A percentile compares a stretch with the other conserved stretches of the same genome.
phyloP scores from a whole-genome alignment of 73 alveolate species.

The Paramecium bursaria region DNA sequence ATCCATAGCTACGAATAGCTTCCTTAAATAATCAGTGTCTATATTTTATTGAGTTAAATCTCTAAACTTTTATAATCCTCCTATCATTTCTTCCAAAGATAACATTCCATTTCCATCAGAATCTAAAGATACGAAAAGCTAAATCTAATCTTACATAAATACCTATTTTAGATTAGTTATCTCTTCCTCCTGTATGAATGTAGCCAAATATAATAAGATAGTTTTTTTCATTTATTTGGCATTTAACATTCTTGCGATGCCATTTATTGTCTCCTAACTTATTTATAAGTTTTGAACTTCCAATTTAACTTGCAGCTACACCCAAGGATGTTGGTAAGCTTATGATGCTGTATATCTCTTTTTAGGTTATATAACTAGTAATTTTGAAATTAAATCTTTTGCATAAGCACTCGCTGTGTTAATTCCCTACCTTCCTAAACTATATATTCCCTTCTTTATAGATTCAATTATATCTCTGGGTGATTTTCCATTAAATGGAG shows the following conservation, averaged over 20 bases:
- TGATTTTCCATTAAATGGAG: slow-evolving; percentile 74
- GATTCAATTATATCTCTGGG: slow-evolving; percentile 71
- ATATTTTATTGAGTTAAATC: slow-evolving; percentile 27
- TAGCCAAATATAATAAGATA: slow-evolving; percentile 43
- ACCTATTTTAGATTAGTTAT: slow-evolving; percentile 35
- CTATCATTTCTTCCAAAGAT: slow-evolving; percentile 36
- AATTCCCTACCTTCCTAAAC: slow-evolving; percentile 48
- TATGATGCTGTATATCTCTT: slow-evolving; percentile 68
- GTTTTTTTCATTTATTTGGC: slow-evolving; percentile 48
- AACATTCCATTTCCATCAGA: slow-evolving; percentile 61
- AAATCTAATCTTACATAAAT: neutral
- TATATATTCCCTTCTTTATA: slow-evolving; percentile 50
- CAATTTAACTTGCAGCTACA: slow-evolving; percentile 8
- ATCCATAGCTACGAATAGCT: slow-evolving; percentile 43
- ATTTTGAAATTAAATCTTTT: slow-evolving; percentile 68
- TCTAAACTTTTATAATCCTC: slow-evolving; percentile 54
- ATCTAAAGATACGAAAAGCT: slow-evolving; percentile 52
- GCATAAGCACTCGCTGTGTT: slow-evolving; percentile 35
- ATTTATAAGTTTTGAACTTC: neutral
- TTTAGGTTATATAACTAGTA: slow-evolving; percentile 49
- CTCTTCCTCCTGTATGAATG: slow-evolving; percentile 52
- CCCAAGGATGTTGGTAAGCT: slow-evolving; percentile 79
- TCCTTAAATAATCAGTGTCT: slow-evolving; percentile 64
- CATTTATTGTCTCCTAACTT: neutral
- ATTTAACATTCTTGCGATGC: neutral